Conservation (phyloP, 768 basidiomycete species). For the Lactifluus subvellereus region DNA sequence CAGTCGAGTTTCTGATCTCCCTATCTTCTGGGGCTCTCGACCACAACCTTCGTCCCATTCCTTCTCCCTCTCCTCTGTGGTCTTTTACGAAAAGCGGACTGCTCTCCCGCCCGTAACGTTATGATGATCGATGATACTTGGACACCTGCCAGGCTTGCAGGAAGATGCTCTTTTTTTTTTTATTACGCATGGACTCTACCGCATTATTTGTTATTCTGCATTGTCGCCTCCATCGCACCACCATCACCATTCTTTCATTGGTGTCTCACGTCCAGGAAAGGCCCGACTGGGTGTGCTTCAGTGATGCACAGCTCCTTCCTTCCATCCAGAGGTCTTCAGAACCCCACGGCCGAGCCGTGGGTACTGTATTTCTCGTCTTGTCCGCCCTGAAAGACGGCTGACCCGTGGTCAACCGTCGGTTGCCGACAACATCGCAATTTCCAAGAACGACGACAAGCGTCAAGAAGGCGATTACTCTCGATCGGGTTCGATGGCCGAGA, state of each 20-base stretch:
- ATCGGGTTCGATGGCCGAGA: slow-evolving; percentile 45
- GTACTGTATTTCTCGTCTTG: background rate
- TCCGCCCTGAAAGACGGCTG: slow-evolving; percentile 20
- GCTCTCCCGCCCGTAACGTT: slow-evolving; percentile 18
- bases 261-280: slow-evolving; percentile 18
- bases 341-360: slow-evolving; percentile 22
- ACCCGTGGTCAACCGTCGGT: slow-evolving; percentile 19
- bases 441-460: slow-evolving; percentile 22
- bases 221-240: slow-evolving; percentile 5
- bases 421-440: slow-evolving; percentile 16
- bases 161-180: slow-evolving; percentile 16
- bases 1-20: slow-evolving; percentile 43
- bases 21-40: background rate
- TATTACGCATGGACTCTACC: slow-evolving; percentile 24
- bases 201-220: slow-evolving; percentile 21
- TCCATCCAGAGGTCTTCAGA: slow-evolving; percentile 17
- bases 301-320: slow-evolving; percentile 23
- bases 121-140: slow-evolving; percentile 22
- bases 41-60: background rate
- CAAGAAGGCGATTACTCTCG: slow-evolving; percentile 51
- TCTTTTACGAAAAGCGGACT: slow-evolving; percentile 25
- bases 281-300: slow-evolving; percentile 23
- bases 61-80: slow-evolving; percentile 12
- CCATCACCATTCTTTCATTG: slow-evolving; percentile 7
- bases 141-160: slow-evolving; percentile 25